Conservation (phyloP, 1,284 basidiomycete genomes). For the Coniophora puteana region DNA sequence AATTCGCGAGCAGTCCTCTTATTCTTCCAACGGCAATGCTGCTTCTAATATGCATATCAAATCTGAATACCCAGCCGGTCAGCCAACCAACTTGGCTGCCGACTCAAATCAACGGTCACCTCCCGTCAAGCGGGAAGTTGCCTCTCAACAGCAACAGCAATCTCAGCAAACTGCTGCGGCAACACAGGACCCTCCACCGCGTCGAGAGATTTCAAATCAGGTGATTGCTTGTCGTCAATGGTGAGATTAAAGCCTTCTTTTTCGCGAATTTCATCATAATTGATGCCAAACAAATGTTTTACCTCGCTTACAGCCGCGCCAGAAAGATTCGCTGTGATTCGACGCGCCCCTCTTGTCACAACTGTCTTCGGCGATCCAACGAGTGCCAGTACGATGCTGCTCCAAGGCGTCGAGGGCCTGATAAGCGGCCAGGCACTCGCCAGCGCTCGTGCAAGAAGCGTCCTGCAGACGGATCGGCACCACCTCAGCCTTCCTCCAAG, state of each 20-base stretch:
- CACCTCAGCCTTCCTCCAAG: conserved; percentile 47
- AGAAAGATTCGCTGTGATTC: conserved; percentile 85
- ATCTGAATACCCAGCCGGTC: too few relatives aligned
- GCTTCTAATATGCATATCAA: conserved; percentile 21
- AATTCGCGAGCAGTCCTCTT: conserved; percentile 38
- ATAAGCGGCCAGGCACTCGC: conserved; percentile 77
- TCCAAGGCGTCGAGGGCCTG: conserved; percentile 76
- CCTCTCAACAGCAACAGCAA: conserved; percentile 9
- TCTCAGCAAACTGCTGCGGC: conserved; percentile 6
- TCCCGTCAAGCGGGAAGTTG: conserved; percentile 30
- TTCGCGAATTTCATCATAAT: conserved; percentile 34
- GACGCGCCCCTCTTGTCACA: conserved; percentile 72
- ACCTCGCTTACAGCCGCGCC: conserved; percentile 59
- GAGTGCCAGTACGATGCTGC: conserved; percentile 73
- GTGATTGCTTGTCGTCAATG: conserved; percentile 70
- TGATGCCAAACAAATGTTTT: too few relatives aligned
- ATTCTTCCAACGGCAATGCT: conserved; percentile 23
- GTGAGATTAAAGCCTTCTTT: conserved; percentile 32
- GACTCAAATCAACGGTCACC: conserved; percentile 37
- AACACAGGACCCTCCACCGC: conserved; percentile 33
- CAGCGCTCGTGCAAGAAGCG: conserved; percentile 79
- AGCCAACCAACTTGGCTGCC: too few relatives aligned
- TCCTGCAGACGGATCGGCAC: conserved; percentile 50
- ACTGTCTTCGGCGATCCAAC: conserved; percentile 71
- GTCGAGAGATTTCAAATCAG: conserved; percentile 59